Evolutionary conservation across 192 early-diverging fungal genomes (phyloP), one percentile per base, ranked within the genome.

Genomic region (Gorgonomyces haynaldii): DNA sequence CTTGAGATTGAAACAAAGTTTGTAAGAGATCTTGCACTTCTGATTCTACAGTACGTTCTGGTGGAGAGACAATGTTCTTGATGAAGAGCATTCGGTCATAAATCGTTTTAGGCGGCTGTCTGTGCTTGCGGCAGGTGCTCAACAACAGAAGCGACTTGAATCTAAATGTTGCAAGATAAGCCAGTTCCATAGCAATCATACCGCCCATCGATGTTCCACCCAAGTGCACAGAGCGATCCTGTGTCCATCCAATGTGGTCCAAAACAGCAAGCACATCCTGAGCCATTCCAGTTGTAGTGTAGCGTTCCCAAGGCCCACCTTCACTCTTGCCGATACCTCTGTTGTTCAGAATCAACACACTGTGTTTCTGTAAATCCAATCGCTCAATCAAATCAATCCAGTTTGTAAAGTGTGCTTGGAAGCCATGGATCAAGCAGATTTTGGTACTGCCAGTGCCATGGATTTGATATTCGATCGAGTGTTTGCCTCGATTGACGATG

Each of bases 321-420:
- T 21, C 32, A 16, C 15, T 16, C 7, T 37, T 15, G 3, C 55
- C 55, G 28, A 52, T 16, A 2, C 55, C 55, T 27, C 55, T 38
- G 22, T 57, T 57, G 8, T 57, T 41, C 27, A 52, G 32, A 21
- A 57, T 22, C 45, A 46, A 21, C 16, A 26, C 29, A 37, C 12
- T 27, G 31, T 52, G 31, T 16, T 34, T 8, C 34, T 28, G 22
- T 19, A 16, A 37, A 32, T n/a, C n/a, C n/a, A n/a, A n/a, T n/a
- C n/a, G n/a, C n/a, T n/a, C n/a, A n/a, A 27, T 25, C 21, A 46
- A 27, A 12, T 35, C 16, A 17, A 32, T 24, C 48, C 46, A 57
- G 1, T 25, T n/a, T 21, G 35, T 24, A 32, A 41, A 19, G 21
- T 4, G 27, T 7, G 29, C 15, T 17, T 26, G 19, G 24, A 45